A percentile compares a stretch with the other conserved stretches of the same genome.
Conservation (phyloP, 176 grass and related monocot genomes). For the Oryza glaberrima region DNA sequence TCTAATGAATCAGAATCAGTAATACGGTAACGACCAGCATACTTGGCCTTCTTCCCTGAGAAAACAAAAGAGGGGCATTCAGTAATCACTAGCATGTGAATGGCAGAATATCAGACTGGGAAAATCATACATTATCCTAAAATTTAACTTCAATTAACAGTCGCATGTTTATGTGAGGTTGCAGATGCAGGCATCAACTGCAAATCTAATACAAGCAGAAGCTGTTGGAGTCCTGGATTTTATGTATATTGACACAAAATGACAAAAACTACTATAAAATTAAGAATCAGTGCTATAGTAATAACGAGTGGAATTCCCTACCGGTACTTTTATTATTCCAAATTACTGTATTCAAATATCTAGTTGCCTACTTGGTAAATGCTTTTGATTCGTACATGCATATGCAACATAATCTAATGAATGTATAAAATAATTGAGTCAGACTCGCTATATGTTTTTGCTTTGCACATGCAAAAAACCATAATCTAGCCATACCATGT, state of each 20-base stretch:
- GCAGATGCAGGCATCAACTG: background rate
- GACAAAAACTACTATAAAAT: constrained; percentile 23
- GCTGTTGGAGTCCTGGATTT: background rate
- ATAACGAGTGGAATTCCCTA: constrained; percentile 2
- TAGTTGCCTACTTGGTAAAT: background rate
- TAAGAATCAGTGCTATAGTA: background rate
- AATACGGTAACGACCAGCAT: constrained; percentile 85
- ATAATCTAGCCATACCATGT: background rate
- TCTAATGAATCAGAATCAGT: constrained; percentile 89
- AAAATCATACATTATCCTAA: background rate
- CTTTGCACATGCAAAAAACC: background rate
- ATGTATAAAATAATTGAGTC: background rate
- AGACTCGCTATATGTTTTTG: too few species aligned
- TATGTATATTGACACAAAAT: background rate
- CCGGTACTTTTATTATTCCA: background rate
- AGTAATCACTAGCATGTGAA: background rate
- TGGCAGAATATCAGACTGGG: background rate
- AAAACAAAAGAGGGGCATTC: constrained; percentile 19
- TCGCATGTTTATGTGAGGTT: background rate
- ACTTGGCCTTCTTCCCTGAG: constrained; percentile 75
- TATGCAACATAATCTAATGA: background rate
- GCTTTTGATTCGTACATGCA: background rate
- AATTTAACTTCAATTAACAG: background rate
- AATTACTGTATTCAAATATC: background rate
- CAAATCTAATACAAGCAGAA: background rate